Evolutionary conservation across 1,284 basidiomycete species (phyloP).

Genomic region (Anthracocystis panici-leucophaei): DNA sequence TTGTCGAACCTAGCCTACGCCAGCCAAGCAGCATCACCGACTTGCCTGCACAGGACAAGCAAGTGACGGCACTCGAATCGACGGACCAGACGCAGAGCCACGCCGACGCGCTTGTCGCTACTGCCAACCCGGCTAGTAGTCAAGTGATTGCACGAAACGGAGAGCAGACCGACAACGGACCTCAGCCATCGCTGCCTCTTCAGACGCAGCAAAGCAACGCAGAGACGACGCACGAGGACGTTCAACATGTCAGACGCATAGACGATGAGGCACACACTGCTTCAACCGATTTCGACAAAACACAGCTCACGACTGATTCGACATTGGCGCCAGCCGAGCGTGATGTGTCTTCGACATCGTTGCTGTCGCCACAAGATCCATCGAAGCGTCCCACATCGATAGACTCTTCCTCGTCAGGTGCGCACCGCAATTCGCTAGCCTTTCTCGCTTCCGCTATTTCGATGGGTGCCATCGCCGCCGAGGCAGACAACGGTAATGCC

Average conservation of each 20-base stretch:
- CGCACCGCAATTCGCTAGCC: constrained; percentile 30
- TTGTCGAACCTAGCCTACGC: constrained; percentile 1
- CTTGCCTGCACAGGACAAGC: background rate
- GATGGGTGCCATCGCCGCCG: constrained; percentile 42
- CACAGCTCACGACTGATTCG: constrained; percentile 8
- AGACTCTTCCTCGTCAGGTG: constrained; percentile 38
- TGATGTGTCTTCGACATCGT: background rate
- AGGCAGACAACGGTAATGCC: constrained; percentile 1
- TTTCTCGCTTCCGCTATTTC: constrained; percentile 52
- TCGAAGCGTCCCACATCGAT: constrained; percentile 32
- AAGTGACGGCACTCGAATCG: background rate
- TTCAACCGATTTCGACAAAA: background rate
- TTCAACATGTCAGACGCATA: background rate
- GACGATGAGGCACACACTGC: background rate
- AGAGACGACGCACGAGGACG: background rate
- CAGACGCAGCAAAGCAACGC: background rate
- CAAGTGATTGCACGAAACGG: background rate
- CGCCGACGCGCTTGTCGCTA: background rate
- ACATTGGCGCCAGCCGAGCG: background rate
- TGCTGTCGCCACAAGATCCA: background rate
- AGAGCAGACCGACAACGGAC: background rate
- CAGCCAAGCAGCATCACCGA: constrained; percentile 16
- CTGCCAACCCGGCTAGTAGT: background rate
- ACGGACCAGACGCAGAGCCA: background rate
- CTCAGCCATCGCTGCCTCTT: background rate